Evolutionary conservation across 768 basidiomycete species (phyloP), one percentile per base, ranked within the genome.

Genomic region (Astraeus odoratus): DNA sequence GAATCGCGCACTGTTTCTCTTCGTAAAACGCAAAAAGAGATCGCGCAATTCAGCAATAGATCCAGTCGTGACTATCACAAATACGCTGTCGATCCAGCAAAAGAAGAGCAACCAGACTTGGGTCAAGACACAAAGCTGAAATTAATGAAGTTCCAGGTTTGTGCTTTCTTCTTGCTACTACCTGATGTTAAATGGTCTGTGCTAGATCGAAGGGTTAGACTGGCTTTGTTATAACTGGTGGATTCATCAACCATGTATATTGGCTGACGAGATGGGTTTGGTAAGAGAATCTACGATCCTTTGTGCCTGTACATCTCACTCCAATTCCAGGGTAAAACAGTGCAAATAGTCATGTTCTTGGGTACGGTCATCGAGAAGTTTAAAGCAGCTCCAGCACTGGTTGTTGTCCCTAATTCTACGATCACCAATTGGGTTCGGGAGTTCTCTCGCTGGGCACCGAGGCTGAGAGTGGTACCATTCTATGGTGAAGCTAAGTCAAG

Each of bases 241-340:
- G 82, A 81, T 77, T 51, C 74, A 71, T 34, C 90, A 90, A 50
- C 78, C 80, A 34, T 90, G 84, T 50, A 94, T 94, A 51, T 75
- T 98, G 18, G 95, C 96, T 3, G 96, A 99, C 59, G 96, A 98
- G 64, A 98, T 99, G 96, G 93, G 93, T 47, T 66, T 93, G 60
- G 91, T 89, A 61, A 42, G 71, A 58, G 22, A 15, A 22, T 19
- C 33, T 30, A 38, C 19, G 47, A 26, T 8, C 3, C 29, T 22
- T 26, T 19, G 16, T 31, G 44, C 16, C 12, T 37, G 3, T 58
- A 52, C 27, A 25, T 42, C 20, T 52, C 24, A 38, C 44, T 43
- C 12, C 18, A 19, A 37, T 47, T 30, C 18, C 49, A 91, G 83
- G 87, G 89, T 0, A 92, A 90, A 71, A 98, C 94, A 0, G 88